Conservation (phyloP, 129 eudicot genomes). For the Flaveria ramosissima region DNA sequence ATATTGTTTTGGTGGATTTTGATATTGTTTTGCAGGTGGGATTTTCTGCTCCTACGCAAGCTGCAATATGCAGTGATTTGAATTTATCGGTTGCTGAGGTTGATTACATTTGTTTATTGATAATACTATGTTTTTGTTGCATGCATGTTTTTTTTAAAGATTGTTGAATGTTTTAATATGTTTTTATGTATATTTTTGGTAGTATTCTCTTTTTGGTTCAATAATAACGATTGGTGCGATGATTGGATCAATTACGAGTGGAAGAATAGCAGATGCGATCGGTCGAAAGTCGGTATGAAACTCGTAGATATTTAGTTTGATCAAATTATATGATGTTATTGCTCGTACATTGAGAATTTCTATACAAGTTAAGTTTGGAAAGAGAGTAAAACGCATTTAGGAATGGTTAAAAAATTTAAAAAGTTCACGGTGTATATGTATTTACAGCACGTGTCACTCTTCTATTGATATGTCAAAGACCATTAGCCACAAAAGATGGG, state of each 20-base stretch:
- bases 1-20: conserved; percentile 26
- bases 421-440: too few species aligned
- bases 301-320: too few species aligned
- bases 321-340: too few species aligned
- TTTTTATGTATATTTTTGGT: not conserved
- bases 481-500: too few species aligned
- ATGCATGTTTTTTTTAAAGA: not conserved
- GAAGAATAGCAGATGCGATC: conserved; percentile 57
- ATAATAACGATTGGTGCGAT: conserved; percentile 78
- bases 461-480: too few species aligned
- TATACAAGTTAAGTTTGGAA: too few species aligned
- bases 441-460: too few species aligned
- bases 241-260: conserved; percentile 86
- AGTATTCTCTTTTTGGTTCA: conserved; percentile 80
- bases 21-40: conserved; percentile 69
- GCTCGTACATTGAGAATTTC: too few species aligned
- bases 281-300: conserved; percentile 77
- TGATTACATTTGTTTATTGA: not conserved
- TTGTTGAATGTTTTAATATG: not conserved
- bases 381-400: too few species aligned
- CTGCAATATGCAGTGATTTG: conserved; percentile 62
- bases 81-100: conserved; percentile 66
- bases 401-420: too few species aligned
- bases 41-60: conserved; percentile 76
- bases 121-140: not conserved